These are phyloP conservation scores for Coemansia sp. DNA, from an alignment of 192 early-diverging fungal genomes.

Conservation along the genomic window DNA sequence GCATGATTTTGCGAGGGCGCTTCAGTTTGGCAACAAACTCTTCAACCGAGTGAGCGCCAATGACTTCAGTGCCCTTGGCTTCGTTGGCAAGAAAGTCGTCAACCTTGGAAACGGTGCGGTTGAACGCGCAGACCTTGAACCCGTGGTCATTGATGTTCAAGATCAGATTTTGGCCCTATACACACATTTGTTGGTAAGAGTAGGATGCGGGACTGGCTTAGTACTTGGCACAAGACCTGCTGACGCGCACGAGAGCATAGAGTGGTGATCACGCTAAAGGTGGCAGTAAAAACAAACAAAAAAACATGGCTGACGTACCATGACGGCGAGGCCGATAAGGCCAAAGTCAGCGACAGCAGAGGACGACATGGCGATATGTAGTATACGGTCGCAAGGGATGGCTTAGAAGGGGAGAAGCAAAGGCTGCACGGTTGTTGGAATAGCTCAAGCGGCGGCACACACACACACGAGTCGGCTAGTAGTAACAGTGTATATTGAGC, in stretches of 20 bases:
- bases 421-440: background rate
- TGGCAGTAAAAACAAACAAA: background rate
- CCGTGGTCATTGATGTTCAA: slow-evolving; percentile 99
- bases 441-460: background rate
- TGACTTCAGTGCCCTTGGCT: slow-evolving; percentile 93
- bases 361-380: slow-evolving; percentile 17
- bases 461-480: background rate
- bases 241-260: background rate
- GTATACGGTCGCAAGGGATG: background rate
- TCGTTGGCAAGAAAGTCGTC: slow-evolving; percentile 93
- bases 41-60: slow-evolving; percentile 91
- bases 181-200: background rate
- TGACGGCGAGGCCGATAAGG: slow-evolving; percentile 98
- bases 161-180: slow-evolving; percentile 96
- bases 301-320: slow-evolving; percentile 64
- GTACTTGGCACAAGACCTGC: background rate
- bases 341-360: slow-evolving; percentile 83
- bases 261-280: background rate
- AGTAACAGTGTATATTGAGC: slow-evolving; percentile 1
- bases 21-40: slow-evolving; percentile 94
- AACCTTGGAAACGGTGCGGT: slow-evolving; percentile 93
- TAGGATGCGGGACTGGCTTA: background rate
- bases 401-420: background rate
- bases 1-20: slow-evolving; percentile 95
- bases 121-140: slow-evolving; percentile 91